Percentiles rank a stretch among this genome's conserved stretches.
These are phyloP conservation scores for Cyclocybe cylindracea DNA, from an alignment of 768 basidiomycete genomes.

Conservation along the genomic window DNA sequence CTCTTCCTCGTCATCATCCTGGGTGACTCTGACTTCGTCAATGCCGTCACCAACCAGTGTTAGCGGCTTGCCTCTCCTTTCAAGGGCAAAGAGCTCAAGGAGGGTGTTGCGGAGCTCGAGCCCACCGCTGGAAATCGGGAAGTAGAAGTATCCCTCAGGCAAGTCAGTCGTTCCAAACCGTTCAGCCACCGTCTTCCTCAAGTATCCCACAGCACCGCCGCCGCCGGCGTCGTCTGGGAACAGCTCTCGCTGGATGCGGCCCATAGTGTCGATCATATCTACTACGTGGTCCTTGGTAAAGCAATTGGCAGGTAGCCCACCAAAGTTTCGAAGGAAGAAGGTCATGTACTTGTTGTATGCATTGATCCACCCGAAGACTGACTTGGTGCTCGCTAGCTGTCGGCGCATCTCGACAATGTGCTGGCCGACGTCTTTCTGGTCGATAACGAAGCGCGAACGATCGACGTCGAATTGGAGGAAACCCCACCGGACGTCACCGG, in stretches of 20 bases:
- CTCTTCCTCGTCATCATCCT: slow-evolving; percentile 5
- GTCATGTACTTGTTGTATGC: slow-evolving; percentile 41
- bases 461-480: slow-evolving; percentile 37
- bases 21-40: not conserved
- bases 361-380: slow-evolving; percentile 39
- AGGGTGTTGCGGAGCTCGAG: slow-evolving; percentile 38
- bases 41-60: slow-evolving; percentile 4
- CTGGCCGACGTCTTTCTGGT: slow-evolving; percentile 33
- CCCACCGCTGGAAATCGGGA: slow-evolving; percentile 36
- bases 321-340: slow-evolving; percentile 37
- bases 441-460: slow-evolving; percentile 33
- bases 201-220: slow-evolving; percentile 22
- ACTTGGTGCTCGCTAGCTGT: slow-evolving; percentile 35
- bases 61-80: slow-evolving; percentile 12
- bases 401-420: slow-evolving; percentile 40
- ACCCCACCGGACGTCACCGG: slow-evolving; percentile 40
- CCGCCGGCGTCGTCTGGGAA: slow-evolving; percentile 20
- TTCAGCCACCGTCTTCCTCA: slow-evolving; percentile 23
- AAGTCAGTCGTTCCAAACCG: slow-evolving; percentile 34
- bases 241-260: slow-evolving; percentile 32
- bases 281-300: slow-evolving; percentile 31
- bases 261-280: slow-evolving; percentile 33
- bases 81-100: slow-evolving; percentile 35
- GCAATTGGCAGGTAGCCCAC: slow-evolving; percentile 32
- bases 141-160: slow-evolving; percentile 42